phyloP scores from a whole-genome alignment of 1,139 yeast species.

The Entelexis paramagnoliae region DNA sequence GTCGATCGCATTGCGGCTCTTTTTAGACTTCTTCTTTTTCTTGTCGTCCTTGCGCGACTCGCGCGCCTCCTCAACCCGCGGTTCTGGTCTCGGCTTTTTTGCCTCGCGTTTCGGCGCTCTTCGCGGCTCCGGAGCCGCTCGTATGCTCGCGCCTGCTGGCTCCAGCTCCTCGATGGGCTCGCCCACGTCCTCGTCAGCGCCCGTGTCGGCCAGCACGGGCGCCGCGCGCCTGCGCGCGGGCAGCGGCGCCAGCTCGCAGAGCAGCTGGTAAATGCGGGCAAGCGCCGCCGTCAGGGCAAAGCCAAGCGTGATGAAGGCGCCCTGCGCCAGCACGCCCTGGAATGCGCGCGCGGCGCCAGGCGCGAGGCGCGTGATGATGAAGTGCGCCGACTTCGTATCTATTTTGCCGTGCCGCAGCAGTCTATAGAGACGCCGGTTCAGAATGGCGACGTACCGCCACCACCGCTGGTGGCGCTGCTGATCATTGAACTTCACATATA shows the following conservation, averaged over 20 bases:
- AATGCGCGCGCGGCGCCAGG: constrained; percentile 50
- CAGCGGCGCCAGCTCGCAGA: constrained; percentile 26
- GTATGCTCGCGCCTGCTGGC: not conserved
- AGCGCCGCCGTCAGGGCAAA: constrained; percentile 53
- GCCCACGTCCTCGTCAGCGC: not conserved
- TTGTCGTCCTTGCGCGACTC: not conserved
- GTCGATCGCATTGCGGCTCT: constrained; percentile 26
- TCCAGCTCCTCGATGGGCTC: not conserved
- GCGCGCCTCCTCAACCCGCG: not conserved
- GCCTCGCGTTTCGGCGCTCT: not conserved
- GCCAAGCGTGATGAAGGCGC: constrained; percentile 70
- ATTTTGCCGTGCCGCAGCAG: constrained; percentile 11
- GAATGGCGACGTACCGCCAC: constrained; percentile 63
- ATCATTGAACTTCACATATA: constrained; percentile 62
- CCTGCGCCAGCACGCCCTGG: constrained; percentile 58
- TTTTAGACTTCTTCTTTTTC: constrained; percentile 16
- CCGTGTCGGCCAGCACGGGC: not conserved
- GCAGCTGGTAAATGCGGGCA: constrained; percentile 39
- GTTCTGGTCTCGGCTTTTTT: not conserved
- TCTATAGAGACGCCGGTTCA: constrained; percentile 39
- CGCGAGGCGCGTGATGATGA: constrained; percentile 37
- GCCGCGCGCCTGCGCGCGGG: not conserved
- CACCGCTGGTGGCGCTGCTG: constrained; percentile 67
- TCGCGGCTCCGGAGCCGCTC: no score
- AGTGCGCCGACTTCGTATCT: constrained; percentile 28